Evolutionary conservation across 139 green algal genomes (phyloP).

Genomic region (Picochlorum sp.): DNA sequence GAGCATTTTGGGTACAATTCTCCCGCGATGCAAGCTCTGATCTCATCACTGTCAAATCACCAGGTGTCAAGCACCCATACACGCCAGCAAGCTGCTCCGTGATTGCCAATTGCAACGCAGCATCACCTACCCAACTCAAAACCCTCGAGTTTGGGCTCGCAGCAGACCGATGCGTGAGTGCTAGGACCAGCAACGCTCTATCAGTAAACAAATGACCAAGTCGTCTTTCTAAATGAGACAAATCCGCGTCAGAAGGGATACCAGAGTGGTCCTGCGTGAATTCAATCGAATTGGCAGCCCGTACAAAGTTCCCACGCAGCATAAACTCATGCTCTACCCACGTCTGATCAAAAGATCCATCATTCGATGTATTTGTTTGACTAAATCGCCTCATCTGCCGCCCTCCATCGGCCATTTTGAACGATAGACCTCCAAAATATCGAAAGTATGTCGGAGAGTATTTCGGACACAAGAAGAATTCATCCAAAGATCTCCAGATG

Average conservation of each 20-base stretch:
- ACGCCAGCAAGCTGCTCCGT: conserved; percentile 16
- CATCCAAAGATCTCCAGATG: too few relatives aligned
- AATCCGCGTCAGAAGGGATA: too few relatives aligned
- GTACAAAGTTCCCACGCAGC: conserved; percentile 1
- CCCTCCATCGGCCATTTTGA: too few relatives aligned
- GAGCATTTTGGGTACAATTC: neutral
- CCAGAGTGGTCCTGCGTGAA: neutral
- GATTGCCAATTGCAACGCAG: conserved; percentile 17
- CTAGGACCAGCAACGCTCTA: conserved; percentile 17
- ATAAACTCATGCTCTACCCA: neutral
- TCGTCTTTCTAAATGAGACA: too few relatives aligned
- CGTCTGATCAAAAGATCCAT: neutral
- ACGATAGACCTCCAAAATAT: too few relatives aligned
- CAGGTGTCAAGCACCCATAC: neutral
- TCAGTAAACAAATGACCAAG: conserved; percentile 14
- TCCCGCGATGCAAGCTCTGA: neutral
- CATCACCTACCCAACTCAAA: conserved; percentile 27
- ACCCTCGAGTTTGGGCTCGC: conserved; percentile 1
- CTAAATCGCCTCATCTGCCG: too few relatives aligned
- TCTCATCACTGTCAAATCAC: neutral
- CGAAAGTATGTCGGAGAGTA: too few relatives aligned
- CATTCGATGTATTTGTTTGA: neutral
- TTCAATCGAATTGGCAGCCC: conserved; percentile 1
- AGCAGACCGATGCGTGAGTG: conserved; percentile 16
- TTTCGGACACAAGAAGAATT: too few relatives aligned